Percentiles rank a stretch among this genome's conserved stretches.
Evolutionary conservation across 805 yeast species (phyloP).

Genomic region (Kregervanrija delftensis): DNA sequence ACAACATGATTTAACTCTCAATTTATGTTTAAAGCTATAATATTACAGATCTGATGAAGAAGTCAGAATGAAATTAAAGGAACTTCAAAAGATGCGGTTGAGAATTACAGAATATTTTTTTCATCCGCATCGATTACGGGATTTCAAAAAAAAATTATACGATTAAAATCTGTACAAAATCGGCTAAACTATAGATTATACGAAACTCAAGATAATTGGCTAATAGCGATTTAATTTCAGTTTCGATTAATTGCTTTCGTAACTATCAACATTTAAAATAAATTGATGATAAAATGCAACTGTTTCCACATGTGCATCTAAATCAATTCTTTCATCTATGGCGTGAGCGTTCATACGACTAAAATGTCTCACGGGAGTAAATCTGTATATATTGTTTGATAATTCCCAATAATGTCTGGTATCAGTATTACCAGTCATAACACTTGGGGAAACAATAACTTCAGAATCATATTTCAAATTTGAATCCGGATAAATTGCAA

Average conservation of each 20-base stretch:
- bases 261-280: neutral
- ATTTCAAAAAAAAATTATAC: no score
- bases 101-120: no score
- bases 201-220: no score
- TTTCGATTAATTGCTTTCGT: neutral
- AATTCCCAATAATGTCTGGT: slow-evolving; percentile 53
- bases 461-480: slow-evolving; percentile 6
- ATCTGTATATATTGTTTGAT: slow-evolving; percentile 49
- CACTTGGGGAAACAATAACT: slow-evolving; percentile 36
- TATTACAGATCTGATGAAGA: no score
- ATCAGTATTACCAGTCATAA: slow-evolving; percentile 58
- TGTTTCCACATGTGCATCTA: slow-evolving; percentile 7
- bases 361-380: slow-evolving; percentile 3
- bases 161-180: no score
- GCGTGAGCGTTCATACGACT: slow-evolving; percentile 6
- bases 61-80: no score
- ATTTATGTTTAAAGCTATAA: no score
- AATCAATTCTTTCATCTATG: slow-evolving; percentile 8
- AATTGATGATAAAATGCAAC: slow-evolving; percentile 8
- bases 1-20: no score
- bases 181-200: no score
- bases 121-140: no score
- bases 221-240: no score
- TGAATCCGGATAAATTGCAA: slow-evolving; percentile 28
- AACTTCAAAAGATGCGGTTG: no score